These are phyloP conservation scores for Phytophthora capsici DNA, from an alignment of 352 stramenopile species.

Conservation along the genomic window DNA sequence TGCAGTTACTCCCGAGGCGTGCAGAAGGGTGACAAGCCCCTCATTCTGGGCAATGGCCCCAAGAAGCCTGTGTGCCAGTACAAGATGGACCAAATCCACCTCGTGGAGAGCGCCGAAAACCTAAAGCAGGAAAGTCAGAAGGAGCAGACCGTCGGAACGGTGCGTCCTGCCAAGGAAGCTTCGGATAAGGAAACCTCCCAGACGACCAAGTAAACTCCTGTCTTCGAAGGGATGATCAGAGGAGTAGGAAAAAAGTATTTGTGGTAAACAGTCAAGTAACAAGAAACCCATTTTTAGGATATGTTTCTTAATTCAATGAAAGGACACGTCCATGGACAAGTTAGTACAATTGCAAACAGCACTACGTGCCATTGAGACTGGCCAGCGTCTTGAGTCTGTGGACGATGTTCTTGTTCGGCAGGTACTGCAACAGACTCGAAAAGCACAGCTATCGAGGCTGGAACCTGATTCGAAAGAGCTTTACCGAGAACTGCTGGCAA, in stretches of 20 bases:
- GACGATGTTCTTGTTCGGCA: conserved; percentile 60
- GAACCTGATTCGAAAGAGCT: conserved; percentile 42
- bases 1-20: conserved; percentile 14
- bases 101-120: conserved; percentile 3
- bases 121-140: conserved; percentile 12
- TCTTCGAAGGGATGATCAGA: no score
- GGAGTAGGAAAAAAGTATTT: neutral
- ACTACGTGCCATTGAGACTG: conserved; percentile 64
- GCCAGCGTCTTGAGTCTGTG: conserved; percentile 51
- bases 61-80: conserved; percentile 39
- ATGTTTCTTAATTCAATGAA: conserved; percentile 5
- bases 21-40: conserved; percentile 23
- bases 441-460: neutral
- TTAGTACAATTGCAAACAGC: conserved; percentile 52
- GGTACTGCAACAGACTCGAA: conserved; percentile 43
- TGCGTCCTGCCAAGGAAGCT: conserved; percentile 8
- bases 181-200: neutral
- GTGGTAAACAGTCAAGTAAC: conserved; percentile 11
- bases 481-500: conserved; percentile 48
- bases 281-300: conserved; percentile 6
- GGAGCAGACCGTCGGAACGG: conserved; percentile 12
- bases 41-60: conserved; percentile 39
- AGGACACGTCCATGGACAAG: conserved; percentile 29
- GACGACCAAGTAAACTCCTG: neutral
- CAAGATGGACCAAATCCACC: conserved; percentile 29